Conservation (phyloP, 441 rosid genomes). For the Populus hybrid region DNA sequence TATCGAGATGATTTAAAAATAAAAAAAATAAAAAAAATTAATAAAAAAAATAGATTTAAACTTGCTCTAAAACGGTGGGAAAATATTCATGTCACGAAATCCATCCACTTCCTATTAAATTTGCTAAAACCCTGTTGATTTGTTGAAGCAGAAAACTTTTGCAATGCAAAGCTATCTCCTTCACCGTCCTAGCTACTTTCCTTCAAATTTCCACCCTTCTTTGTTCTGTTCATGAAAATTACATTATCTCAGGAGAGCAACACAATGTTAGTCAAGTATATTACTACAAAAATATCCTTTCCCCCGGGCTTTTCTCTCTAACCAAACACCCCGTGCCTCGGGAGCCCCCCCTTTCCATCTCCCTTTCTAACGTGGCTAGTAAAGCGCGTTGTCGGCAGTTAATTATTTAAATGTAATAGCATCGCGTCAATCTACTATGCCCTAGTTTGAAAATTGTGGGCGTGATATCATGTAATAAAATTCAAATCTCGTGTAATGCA, state of each 20-base stretch:
- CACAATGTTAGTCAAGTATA: not conserved
- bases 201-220: not conserved
- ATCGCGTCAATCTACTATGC: not conserved
- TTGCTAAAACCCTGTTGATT: not conserved
- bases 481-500: not conserved
- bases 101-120: not conserved
- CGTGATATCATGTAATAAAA: not conserved
- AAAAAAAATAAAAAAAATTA: too few relatives aligned
- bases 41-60: too few relatives aligned
- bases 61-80: not conserved
- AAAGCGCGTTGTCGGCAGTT: constrained; percentile 13
- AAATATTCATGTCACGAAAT: constrained; percentile 4
- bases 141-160: not conserved
- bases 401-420: not conserved
- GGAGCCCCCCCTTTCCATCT: constrained; percentile 13
- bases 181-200: not conserved
- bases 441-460: not conserved
- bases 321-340: constrained; percentile 6
- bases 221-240: not conserved
- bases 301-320: not conserved
- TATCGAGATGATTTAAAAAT: too few relatives aligned
- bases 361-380: not conserved
- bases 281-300: not conserved
- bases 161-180: not conserved
- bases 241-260: not conserved